Percentiles rank a stretch among this genome's conserved stretches.
Conservation (phyloP, 2,329 filamentous ascomycete species). For the Cyphellophora europaea region DNA sequence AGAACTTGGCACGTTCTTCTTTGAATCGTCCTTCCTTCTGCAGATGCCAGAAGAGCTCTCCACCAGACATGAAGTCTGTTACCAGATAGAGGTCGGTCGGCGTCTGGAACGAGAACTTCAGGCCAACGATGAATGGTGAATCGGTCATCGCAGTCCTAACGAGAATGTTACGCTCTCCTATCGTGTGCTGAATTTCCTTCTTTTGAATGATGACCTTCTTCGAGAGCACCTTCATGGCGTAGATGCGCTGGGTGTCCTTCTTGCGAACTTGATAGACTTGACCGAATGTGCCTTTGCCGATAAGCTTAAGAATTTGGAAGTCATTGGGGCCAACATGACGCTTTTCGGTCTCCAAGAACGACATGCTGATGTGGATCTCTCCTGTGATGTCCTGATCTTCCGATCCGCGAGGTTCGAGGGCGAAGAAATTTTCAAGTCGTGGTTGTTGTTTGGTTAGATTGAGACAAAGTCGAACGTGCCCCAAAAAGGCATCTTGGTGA, state of each 20-base stretch:
- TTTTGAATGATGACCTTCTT: slow-evolving; percentile 99
- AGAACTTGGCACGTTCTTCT: slow-evolving; percentile 92
- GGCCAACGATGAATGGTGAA: slow-evolving; percentile 92
- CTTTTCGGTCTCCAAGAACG: slow-evolving; percentile 79
- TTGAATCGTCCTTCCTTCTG: slow-evolving; percentile 95
- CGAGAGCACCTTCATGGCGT: slow-evolving; percentile 97
- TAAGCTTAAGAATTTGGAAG: slow-evolving; percentile 91
- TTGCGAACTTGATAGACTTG: slow-evolving; percentile 98
- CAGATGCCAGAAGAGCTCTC: slow-evolving; percentile 96
- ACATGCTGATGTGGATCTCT: slow-evolving; percentile 79
- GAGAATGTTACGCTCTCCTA: slow-evolving; percentile 93
- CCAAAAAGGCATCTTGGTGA: slow-evolving; percentile 80
- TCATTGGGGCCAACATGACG: slow-evolving; percentile 90
- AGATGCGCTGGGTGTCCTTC: slow-evolving; percentile 90
- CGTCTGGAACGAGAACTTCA: slow-evolving; percentile 98
- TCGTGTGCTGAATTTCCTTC: slow-evolving; percentile 95
- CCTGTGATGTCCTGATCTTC: slow-evolving; percentile 70
- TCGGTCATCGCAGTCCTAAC: slow-evolving; percentile 93
- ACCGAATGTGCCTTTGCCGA: slow-evolving; percentile 95
- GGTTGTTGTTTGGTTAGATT: slow-evolving; percentile 58
- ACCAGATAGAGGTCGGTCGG: slow-evolving; percentile 96
- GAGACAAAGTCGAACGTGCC: slow-evolving; percentile 76
- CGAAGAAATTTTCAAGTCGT: slow-evolving; percentile 75
- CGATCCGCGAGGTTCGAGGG: slow-evolving; percentile 67
- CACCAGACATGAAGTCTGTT: slow-evolving; percentile 98